Percentiles rank a stretch among this genome's conserved stretches.
These are phyloP conservation scores for Solanum chaucha DNA, from an alignment of 257 asterid genomes.

Conservation along the genomic window DNA sequence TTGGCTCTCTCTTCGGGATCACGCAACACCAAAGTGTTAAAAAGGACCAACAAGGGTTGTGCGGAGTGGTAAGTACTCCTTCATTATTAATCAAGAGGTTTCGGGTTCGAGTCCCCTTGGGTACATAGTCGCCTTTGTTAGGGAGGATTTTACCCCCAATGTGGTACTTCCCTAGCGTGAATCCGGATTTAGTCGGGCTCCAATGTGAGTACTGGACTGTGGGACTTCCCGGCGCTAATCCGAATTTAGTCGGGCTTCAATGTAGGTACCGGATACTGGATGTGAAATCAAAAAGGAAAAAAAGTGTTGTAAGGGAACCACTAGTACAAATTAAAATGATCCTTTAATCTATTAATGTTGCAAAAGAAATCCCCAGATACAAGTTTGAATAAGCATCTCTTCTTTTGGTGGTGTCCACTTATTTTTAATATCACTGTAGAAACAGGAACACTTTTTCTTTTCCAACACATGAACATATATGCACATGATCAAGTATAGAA, in stretches of 20 bases:
- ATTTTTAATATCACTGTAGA: not conserved
- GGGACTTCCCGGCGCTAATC: too few relatives aligned
- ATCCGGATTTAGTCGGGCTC: not conserved
- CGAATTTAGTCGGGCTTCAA: too few relatives aligned
- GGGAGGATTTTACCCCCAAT: not conserved
- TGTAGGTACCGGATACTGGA: rapidly evolving
- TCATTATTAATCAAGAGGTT: not conserved
- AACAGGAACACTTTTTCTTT: not conserved
- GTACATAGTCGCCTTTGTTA: not conserved
- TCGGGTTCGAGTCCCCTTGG: too few relatives aligned
- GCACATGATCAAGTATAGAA: not conserved
- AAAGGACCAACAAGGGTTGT: not conserved
- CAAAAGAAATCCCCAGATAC: not conserved
- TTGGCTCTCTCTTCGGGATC: conserved; percentile 10
- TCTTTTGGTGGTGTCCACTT: conserved; percentile 8
- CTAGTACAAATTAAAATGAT: conserved; percentile 1
- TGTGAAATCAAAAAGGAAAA: not conserved
- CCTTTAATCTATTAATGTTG: not conserved
- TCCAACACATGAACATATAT: not conserved
- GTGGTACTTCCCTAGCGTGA: not conserved
- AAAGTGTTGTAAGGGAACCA: conserved; percentile 3
- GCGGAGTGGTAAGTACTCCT: not conserved
- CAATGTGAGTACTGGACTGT: not conserved
- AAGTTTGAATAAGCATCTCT: conserved; percentile 16
- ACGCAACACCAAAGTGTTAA: conserved; percentile 1